Base-by-base conservation (phyloP, 1,284 basidiomycete species). In the Rhodotorula sp. region DNA sequence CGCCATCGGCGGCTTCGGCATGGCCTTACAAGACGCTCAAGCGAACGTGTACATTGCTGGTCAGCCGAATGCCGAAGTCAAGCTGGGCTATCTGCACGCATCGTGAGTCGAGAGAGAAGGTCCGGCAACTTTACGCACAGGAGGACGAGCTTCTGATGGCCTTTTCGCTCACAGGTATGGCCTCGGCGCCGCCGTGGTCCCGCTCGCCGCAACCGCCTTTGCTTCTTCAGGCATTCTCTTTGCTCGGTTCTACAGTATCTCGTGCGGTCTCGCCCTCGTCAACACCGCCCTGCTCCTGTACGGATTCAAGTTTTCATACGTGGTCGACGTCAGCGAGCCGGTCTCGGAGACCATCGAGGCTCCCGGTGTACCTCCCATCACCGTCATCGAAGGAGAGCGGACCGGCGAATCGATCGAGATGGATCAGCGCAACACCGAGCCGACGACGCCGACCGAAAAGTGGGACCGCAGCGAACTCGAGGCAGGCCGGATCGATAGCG, bases 141-240 rank as follows among this genome's bases (percentile, higher is more conserved):
- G n/a, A n/a, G n/a, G n/a, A n/a, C n/a, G n/a, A n/a, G n/a, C n/a
- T n/a, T 14, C 48, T 51, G 14, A 65, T 54, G 16, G 7, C 26
- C 54, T 6, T 26, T 15, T 16, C 7, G n/a, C n/a, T n/a, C n/a
- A n/a, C n/a, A 58, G 56, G 26, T 65, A 65, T 57, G 64, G 64
- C 29, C 39, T 65, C 7, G 75, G 75, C 18, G 75, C 71, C 0
- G 62, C 74, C 3, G 54, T 75, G 16, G 69, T 65, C 10, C 75
- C 75, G 1, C 65, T 77, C 5, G 73, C 73, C 0, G 75, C 73
- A 0, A 77, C 75, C 0, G 75, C 71, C 6, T 77, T 75, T 52
- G 71, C 73, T 0, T 69, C 71, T 16, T 62, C 69, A 0, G 71
- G 71, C 14, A 57, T 65, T 10, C 57, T 62, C 3, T 77, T 77